phyloP scores from a whole-genome alignment of 1,284 basidiomycete species.

The Ceratobasidium sp. region DNA sequence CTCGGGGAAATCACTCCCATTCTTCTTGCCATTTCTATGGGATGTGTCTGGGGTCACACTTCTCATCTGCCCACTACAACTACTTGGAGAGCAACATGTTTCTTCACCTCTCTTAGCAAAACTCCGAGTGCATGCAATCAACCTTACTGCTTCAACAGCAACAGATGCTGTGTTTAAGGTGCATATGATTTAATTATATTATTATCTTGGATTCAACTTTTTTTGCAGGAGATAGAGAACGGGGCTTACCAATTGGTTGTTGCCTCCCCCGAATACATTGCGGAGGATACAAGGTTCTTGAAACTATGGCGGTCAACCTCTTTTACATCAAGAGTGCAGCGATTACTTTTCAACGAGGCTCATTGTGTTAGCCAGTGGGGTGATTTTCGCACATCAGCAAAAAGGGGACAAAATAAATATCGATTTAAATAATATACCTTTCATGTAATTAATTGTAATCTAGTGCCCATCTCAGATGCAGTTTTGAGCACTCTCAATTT shows the following conservation, averaged over 20 bases:
- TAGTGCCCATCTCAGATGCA: too few species aligned
- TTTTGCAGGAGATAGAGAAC: background rate
- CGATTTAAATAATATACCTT: too few species aligned
- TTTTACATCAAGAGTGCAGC: background rate
- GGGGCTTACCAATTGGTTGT: background rate
- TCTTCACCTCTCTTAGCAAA: background rate
- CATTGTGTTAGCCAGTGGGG: conserved; percentile 18
- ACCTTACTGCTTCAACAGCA: background rate
- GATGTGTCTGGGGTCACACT: background rate
- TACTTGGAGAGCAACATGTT: conserved; percentile 7
- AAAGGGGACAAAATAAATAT: too few species aligned
- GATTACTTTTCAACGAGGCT: conserved; percentile 5
- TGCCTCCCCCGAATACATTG: conserved; percentile 21
- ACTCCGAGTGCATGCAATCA: background rate
- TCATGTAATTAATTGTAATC: too few species aligned
- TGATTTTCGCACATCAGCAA: conserved; percentile 1
- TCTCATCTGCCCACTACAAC: conserved; percentile 3
- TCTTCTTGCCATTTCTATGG: conserved; percentile 13
- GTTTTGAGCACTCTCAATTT: too few species aligned
- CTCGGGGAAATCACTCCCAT: conserved; percentile 3
- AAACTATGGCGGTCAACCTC: background rate
- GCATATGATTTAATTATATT: background rate
- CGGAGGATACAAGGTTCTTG: conserved; percentile 1
- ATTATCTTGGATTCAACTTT: background rate
- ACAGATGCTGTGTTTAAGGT: conserved; percentile 8